Percentiles rank a stretch among this genome's conserved stretches.
These are phyloP conservation scores for Tuber umbilicatum DNA, from an alignment of 495 filamentous ascomycete genomes.

Conservation along the genomic window DNA sequence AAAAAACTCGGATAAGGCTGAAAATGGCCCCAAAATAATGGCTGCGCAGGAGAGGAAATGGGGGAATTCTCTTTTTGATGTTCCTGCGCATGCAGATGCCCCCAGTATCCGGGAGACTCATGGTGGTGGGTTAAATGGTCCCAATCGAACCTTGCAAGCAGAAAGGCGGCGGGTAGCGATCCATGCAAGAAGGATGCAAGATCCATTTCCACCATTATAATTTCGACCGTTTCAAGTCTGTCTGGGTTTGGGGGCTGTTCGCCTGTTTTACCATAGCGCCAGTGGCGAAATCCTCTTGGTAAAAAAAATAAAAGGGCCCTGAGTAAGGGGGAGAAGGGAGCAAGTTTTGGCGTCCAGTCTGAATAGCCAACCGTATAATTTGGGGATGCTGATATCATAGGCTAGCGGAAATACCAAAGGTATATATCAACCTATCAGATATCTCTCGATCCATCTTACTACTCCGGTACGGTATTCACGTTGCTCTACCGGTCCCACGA, in stretches of 20 bases:
- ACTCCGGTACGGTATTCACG: neutral
- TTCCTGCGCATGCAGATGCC: constrained; percentile 5
- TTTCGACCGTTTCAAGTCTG: constrained; percentile 5
- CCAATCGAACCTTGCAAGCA: neutral
- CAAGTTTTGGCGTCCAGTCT: neutral
- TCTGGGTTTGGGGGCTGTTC: constrained; percentile 1
- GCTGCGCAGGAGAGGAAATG: neutral
- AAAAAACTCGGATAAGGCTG: neutral
- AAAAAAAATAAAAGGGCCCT: neutral
- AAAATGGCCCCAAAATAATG: neutral
- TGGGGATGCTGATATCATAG: neutral
- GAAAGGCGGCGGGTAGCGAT: neutral
- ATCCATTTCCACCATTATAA: constrained; percentile 2
- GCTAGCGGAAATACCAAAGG: neutral
- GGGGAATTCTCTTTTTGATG: neutral
- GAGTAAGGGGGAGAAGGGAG: neutral
- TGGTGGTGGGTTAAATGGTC: neutral
- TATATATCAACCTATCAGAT: neutral
- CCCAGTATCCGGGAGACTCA: neutral
- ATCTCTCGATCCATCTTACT: neutral
- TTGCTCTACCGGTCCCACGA: neutral
- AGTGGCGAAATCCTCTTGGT: neutral
- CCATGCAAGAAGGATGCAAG: constrained; percentile 6
- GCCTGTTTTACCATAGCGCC: neutral
- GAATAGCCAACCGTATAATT: neutral